Conservation (phyloP, 2,329 filamentous ascomycete genomes). For the Penicillium brasilianum region DNA sequence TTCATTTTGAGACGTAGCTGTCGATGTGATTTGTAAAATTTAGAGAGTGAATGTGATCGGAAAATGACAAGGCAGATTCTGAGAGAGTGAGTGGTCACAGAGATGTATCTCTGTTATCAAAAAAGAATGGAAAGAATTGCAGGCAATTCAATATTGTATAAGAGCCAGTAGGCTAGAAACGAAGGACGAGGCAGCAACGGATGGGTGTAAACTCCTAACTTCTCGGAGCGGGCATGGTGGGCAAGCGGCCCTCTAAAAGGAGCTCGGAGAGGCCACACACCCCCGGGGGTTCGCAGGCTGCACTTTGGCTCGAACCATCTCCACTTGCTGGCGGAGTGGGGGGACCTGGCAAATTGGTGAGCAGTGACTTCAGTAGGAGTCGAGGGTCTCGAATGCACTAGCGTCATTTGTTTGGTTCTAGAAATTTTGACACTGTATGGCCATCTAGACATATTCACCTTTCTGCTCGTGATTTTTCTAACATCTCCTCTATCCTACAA, state of each 20-base stretch:
- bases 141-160: not conserved
- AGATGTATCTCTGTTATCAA: not conserved
- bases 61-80: not conserved
- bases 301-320: not conserved
- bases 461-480: not conserved
- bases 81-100: not conserved
- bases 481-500: not conserved
- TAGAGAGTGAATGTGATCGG: not conserved
- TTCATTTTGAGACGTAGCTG: constrained; percentile 40
- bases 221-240: not conserved
- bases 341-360: not conserved
- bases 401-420: too few relatives aligned
- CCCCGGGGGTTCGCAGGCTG: not conserved
- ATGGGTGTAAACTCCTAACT: not conserved
- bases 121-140: constrained; percentile 5
- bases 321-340: not conserved
- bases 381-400: not conserved
- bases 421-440: too few relatives aligned
- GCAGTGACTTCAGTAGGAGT: not conserved
- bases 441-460: not conserved
- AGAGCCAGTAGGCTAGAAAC: constrained; percentile 2
- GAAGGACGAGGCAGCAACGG: constrained; percentile 1
- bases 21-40: not conserved
- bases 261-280: not conserved
- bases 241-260: not conserved